These are phyloP conservation scores for Penicillium sp. DNA, from an alignment of 2,329 filamentous ascomycete genomes.

Conservation along the genomic window DNA sequence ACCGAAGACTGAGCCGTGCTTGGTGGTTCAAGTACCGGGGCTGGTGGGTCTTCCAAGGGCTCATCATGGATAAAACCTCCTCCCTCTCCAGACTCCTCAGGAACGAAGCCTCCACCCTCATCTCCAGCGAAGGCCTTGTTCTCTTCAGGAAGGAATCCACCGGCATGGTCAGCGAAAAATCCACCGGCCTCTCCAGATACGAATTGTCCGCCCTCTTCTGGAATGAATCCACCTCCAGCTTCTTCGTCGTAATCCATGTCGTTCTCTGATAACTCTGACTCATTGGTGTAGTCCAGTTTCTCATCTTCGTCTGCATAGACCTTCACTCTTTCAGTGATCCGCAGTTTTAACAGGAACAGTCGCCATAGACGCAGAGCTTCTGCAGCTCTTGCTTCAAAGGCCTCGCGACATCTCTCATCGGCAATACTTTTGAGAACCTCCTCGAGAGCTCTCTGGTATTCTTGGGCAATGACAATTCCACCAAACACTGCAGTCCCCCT, in stretches of 20 bases:
- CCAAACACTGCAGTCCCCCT: conserved; percentile 81
- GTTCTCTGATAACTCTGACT: conserved; percentile 41
- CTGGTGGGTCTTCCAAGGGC: background rate
- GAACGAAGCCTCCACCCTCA: background rate
- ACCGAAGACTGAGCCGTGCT: background rate
- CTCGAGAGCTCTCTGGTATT: conserved; percentile 72
- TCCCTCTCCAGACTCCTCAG: conserved; percentile 13
- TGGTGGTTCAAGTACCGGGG: background rate
- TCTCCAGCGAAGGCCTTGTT: background rate
- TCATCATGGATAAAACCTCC: conserved; percentile 30
- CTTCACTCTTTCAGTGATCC: conserved; percentile 74
- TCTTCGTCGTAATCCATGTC: conserved; percentile 34
- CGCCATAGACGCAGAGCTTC: conserved; percentile 61
- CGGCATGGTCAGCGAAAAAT: background rate
- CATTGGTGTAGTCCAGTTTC: conserved; percentile 42
- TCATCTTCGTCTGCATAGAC: conserved; percentile 51
- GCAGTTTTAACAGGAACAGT: conserved; percentile 63
- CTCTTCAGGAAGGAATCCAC: background rate
- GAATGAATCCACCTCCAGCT: conserved; percentile 18
- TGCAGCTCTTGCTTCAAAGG: conserved; percentile 57
- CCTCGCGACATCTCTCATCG: conserved; percentile 66
- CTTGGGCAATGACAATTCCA: conserved; percentile 74
- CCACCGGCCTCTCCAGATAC: conserved; percentile 2
- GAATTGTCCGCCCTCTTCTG: conserved; percentile 14
- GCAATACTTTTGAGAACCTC: conserved; percentile 70